Conservation (phyloP, 2,329 filamentous ascomycete species). For the Cordyceps cicadae region DNA sequence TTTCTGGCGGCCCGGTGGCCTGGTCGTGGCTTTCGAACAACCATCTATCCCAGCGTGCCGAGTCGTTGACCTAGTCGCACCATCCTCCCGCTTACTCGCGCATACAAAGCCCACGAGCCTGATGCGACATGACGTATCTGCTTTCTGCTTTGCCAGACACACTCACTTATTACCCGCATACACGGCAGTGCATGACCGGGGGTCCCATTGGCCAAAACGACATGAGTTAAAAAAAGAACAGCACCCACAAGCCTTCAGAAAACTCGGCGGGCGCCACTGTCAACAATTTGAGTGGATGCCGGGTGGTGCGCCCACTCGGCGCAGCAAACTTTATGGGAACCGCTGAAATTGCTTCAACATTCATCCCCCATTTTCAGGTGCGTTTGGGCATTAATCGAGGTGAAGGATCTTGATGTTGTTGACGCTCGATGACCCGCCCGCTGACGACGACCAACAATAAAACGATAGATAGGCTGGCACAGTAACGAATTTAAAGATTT, state of each 20-base stretch:
- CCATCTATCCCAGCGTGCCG: background rate
- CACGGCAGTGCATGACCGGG: background rate
- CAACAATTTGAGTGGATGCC: background rate
- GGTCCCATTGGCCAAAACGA: too few relatives aligned
- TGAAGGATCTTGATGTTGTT: too few relatives aligned
- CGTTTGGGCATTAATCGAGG: background rate
- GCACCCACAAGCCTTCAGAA: background rate
- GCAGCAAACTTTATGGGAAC: background rate
- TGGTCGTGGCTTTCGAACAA: background rate
- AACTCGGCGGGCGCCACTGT: background rate
- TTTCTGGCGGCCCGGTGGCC: background rate
- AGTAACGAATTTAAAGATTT: background rate
- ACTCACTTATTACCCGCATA: background rate
- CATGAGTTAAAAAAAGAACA: slow-evolving; percentile 3
- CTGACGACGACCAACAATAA: background rate
- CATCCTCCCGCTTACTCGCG: background rate
- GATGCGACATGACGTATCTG: background rate
- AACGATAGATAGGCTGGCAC: background rate
- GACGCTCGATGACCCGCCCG: too few relatives aligned
- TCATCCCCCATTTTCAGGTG: background rate
- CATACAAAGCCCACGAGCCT: background rate
- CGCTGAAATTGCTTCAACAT: background rate
- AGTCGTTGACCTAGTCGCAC: background rate
- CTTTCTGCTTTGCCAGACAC: background rate
- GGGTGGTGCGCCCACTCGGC: background rate